Evolutionary conservation across 164 flowering plant species (phyloP).

Genomic region (Stephania japonica): DNA sequence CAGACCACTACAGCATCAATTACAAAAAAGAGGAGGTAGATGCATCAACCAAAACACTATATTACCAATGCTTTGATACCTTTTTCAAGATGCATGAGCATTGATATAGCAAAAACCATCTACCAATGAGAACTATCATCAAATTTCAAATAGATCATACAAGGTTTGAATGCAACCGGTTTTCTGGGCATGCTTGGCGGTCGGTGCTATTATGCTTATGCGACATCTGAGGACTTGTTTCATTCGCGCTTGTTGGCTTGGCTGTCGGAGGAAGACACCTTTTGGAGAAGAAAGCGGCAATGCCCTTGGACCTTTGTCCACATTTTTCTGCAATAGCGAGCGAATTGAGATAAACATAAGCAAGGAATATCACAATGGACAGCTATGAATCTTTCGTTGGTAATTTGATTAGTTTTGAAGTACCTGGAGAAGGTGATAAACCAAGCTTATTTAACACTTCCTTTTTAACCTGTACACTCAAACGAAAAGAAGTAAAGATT

Average conservation of each 20-base stretch:
- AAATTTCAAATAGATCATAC: not conserved
- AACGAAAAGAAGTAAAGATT: not conserved
- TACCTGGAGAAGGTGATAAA: constrained; percentile 62
- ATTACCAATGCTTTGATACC: not conserved
- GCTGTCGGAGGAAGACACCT: constrained; percentile 70
- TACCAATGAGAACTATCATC: too few species aligned
- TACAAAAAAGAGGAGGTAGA: too few species aligned
- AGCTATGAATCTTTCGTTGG: not conserved
- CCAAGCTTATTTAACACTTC: constrained; percentile 64
- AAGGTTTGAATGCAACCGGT: not conserved
- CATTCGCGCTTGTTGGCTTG: constrained; percentile 19
- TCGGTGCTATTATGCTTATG: constrained; percentile 10
- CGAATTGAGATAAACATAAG: not conserved
- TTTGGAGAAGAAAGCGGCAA: constrained; percentile 71
- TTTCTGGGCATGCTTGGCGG: constrained; percentile 3
- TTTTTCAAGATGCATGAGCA: not conserved
- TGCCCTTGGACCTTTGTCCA: constrained; percentile 32
- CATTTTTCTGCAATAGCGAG: constrained; percentile 34
- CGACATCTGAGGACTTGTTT: constrained; percentile 33
- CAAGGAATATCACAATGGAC: too few species aligned
- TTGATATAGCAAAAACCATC: not conserved
- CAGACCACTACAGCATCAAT: too few species aligned
- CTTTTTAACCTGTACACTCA: constrained; percentile 64
- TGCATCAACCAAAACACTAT: not conserved
- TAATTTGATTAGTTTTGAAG: not conserved